Base-by-base conservation (phyloP, 176 grass and related monocot species). In the Hyparrhenia diplandra region DNA sequence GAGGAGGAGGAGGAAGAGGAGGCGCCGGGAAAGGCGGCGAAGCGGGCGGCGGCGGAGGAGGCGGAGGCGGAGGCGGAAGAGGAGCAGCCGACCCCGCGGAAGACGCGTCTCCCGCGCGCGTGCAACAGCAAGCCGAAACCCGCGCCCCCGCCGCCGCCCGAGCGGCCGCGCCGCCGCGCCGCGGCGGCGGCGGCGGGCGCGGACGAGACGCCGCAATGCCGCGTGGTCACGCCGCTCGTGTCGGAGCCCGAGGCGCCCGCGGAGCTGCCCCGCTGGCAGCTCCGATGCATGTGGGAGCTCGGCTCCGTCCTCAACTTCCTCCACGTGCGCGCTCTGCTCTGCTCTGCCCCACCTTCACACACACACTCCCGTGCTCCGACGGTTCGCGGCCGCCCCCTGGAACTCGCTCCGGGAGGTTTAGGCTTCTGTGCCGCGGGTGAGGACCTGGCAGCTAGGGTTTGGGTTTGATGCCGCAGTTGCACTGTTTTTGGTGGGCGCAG, bases 221-320 rank as follows among this genome's bases (percentile, higher is more conserved):
- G 93, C 73, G 85, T 99, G 63, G 85, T 99, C 17, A 99, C 93
- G 64, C 86, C 85, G 51, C 93, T 99, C 85, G 88, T 93, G 20
- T 71, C 85, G 13, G 90, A 93, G 85, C 89, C 93, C 30, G 85
- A 84, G 14, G 87, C 83, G 54, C 97, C 91, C 6, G 86, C 90
- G 6, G 88, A 99, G 52, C 74, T 87, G 16, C 90, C 97, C 2
- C 87, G 71, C n/a, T 93, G 91, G 89, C 83, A 67, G 64, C 91
- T 99, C 76, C 86, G 93, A 63, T 91, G 90, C 74, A 99, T 99
- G 97, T 99, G 97, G 97, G 90, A 99, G 87, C 89, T 99, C 74
- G 92, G 83, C 60, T 90, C 97, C 58, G 84, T 99, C n/a, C 97
- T 99, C 86, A 90, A 96, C 91, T 99, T 99, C 74, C 89, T 99